Conservation (phyloP, 1,284 basidiomycete genomes). For the Irpex lacteus region DNA sequence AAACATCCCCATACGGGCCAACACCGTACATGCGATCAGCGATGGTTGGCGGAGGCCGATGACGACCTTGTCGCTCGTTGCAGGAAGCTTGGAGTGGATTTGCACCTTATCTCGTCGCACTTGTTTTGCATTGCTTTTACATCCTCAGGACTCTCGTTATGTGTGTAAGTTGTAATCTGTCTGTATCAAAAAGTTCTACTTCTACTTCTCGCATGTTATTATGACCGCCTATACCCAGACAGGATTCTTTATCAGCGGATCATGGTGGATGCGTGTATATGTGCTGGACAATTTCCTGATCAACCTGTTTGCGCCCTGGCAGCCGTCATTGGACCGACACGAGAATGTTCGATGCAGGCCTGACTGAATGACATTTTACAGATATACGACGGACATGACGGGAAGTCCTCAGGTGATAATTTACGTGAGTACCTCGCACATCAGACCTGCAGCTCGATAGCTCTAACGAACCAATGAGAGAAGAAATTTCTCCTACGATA, state of each 20-base stretch:
- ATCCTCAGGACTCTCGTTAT: constrained; percentile 11
- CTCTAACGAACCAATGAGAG: background rate
- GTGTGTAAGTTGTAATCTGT: constrained; percentile 10
- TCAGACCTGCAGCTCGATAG: background rate
- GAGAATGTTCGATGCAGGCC: background rate
- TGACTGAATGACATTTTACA: background rate
- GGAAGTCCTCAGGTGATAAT: background rate
- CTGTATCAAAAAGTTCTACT: constrained; percentile 10
- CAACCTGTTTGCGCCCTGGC: background rate
- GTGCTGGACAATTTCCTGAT: background rate
- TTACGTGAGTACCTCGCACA: background rate
- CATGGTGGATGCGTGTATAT: background rate
- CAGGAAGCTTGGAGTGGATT: constrained; percentile 8
- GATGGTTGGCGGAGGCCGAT: constrained; percentile 58
- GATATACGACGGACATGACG: background rate
- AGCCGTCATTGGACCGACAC: background rate
- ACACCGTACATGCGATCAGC: constrained; percentile 61
- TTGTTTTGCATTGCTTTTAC: constrained; percentile 11
- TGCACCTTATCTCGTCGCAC: constrained; percentile 14
- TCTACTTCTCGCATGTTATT: background rate
- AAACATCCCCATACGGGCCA: constrained; percentile 52
- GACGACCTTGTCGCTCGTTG: constrained; percentile 19
- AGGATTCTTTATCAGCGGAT: background rate
- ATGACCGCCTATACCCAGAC: background rate
- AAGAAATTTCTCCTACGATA: background rate